Percentiles rank a stretch among this genome's conserved stretches.
phyloP scores from a whole-genome alignment of 1,139 yeast genomes.

The Hansenula sp. region DNA sequence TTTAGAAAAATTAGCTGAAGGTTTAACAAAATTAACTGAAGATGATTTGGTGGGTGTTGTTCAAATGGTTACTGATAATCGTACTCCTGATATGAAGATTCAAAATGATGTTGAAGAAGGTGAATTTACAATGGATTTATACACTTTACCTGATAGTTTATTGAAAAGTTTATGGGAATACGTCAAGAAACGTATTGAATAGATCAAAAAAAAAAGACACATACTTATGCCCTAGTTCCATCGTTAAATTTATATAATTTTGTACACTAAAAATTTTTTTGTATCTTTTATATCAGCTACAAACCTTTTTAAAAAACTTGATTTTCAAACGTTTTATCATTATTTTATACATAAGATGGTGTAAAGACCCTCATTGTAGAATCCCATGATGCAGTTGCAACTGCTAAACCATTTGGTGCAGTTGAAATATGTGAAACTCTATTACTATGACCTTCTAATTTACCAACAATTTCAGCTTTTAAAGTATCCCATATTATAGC shows the following conservation, averaged over 20 bases:
- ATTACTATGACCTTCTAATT: constrained; percentile 53
- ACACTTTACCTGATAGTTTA: constrained; percentile 87
- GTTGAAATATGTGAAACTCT: constrained; percentile 61
- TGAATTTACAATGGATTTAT: constrained; percentile 94
- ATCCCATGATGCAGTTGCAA: constrained; percentile 73
- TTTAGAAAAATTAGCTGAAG: constrained; percentile 85
- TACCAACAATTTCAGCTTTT: constrained; percentile 60
- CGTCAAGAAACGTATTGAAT: constrained; percentile 51
- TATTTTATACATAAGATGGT: constrained; percentile 25
- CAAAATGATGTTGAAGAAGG: constrained; percentile 96
- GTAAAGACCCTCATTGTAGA: constrained; percentile 64
- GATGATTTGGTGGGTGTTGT: constrained; percentile 93
- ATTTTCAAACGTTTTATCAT: neutral
- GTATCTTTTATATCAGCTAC: neutral
- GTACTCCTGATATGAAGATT: constrained; percentile 92
- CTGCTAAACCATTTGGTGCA: constrained; percentile 71
- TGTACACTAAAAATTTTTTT: constrained; percentile 1
- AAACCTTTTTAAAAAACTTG: too few species aligned
- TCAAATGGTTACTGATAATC: constrained; percentile 96
- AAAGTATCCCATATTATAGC: constrained; percentile 79
- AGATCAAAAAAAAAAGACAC: too few species aligned
- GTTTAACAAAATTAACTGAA: constrained; percentile 81
- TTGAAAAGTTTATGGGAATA: constrained; percentile 94
- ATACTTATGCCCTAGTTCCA: too few species aligned
- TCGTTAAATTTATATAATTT: too few species aligned